Conservation (phyloP, 1,284 basidiomycete genomes). For the Sporisorium iseilematis-ciliati region DNA sequence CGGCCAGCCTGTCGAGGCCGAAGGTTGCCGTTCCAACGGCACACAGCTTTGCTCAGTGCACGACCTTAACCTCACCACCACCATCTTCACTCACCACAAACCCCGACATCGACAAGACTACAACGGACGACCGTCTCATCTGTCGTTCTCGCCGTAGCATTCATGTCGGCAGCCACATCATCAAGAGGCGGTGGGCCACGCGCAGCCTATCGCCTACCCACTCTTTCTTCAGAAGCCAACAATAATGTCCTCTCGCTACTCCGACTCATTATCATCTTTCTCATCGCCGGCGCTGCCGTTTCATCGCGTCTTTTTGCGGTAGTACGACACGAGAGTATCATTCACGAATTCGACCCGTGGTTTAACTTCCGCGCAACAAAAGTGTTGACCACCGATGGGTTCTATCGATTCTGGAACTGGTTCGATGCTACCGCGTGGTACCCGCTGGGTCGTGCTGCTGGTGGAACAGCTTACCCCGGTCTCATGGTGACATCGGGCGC, state of each 20-base stretch:
- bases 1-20: not conserved
- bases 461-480: constrained; percentile 95
- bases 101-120: not conserved
- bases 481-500: constrained; percentile 97
- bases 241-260: constrained; percentile 62
- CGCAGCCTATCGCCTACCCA: constrained; percentile 52
- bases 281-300: constrained; percentile 80
- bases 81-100: constrained; percentile 4
- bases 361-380: constrained; percentile 75
- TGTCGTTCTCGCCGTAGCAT: not conserved
- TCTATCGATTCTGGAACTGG: constrained; percentile 79
- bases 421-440: constrained; percentile 98
- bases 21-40: too few species aligned
- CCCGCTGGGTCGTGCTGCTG: constrained; percentile 95
- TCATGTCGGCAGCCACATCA: constrained; percentile 29
- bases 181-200: constrained; percentile 13
- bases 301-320: constrained; percentile 97
- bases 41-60: not conserved
- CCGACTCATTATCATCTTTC: constrained; percentile 65
- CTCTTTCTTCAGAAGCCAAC: constrained; percentile 50
- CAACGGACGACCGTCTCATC: constrained; percentile 22
- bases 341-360: constrained; percentile 98
- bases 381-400: constrained; percentile 80
- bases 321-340: constrained; percentile 97
- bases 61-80: not conserved